Percentiles rank a stretch among this genome's conserved stretches.
Conservation (phyloP, 805 yeast species). For the Spathaspora arborariae region DNA sequence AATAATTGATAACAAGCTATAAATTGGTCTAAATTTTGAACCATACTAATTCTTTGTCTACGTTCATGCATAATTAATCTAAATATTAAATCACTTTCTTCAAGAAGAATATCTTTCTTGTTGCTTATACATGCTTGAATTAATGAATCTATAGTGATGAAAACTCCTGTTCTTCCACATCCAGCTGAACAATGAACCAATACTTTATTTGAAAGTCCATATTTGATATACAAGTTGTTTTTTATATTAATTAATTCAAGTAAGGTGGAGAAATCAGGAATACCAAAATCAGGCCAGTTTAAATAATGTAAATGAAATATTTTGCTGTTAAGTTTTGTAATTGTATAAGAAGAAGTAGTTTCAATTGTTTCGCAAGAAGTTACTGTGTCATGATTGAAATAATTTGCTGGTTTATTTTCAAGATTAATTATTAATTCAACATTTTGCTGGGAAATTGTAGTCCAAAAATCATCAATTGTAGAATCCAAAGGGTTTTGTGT, state of each 20-base stretch:
- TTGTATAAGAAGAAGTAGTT: constrained; percentile 13
- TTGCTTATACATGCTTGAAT: constrained; percentile 19
- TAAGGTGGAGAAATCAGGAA: constrained; percentile 32
- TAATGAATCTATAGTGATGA: constrained; percentile 43
- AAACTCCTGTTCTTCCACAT: constrained; percentile 56
- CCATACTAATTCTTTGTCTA: constrained; percentile 78
- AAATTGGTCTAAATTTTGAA: constrained; percentile 74
- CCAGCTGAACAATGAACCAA: constrained; percentile 60
- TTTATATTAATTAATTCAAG: constrained; percentile 31
- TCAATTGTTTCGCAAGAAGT: constrained; percentile 6
- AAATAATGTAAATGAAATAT: constrained; percentile 39
- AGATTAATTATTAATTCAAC: constrained; percentile 26
- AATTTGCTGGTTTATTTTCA: constrained; percentile 7
- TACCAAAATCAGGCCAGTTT: constrained; percentile 48
- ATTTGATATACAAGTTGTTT: constrained; percentile 9
- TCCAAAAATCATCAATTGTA: constrained; percentile 44
- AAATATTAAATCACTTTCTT: constrained; percentile 51
- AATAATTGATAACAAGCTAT: constrained; percentile 68
- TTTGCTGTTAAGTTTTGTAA: constrained; percentile 12
- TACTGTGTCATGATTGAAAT: constrained; percentile 3
- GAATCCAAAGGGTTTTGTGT: constrained; percentile 42
- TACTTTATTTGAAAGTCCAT: constrained; percentile 10
- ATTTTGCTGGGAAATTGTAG: constrained; percentile 29
- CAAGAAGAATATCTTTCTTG: neutral
- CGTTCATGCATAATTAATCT: constrained; percentile 64